Evolutionary conservation across 768 basidiomycete species (phyloP).

Genomic region (Exidia glandulosa): DNA sequence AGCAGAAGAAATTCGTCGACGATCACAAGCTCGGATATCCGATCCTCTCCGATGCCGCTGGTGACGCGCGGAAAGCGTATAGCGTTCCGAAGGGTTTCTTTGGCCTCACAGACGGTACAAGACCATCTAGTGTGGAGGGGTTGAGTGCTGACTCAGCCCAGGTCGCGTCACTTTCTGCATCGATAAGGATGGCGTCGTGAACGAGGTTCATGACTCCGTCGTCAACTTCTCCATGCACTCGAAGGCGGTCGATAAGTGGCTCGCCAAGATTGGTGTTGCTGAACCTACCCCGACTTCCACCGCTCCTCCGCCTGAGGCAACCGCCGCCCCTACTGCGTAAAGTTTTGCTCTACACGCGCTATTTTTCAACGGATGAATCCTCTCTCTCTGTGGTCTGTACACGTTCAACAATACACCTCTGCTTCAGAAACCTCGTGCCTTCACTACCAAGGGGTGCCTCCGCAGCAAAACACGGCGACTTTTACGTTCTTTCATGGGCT

Average conservation of each 20-base stretch:
- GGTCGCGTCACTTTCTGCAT: conserved; percentile 66
- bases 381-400: no score
- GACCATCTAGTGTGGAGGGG: conserved; percentile 16
- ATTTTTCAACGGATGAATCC: no score
- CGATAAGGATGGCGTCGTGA: conserved; percentile 54
- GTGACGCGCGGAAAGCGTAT: conserved; percentile 52
- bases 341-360: no score
- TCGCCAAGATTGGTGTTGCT: conserved; percentile 33
- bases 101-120: conserved; percentile 40
- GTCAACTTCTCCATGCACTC: conserved; percentile 55
- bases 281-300: neutral
- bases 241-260: conserved; percentile 61
- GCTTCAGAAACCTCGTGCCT: no score
- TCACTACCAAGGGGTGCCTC: no score
- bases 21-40: conserved; percentile 40
- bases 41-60: conserved; percentile 60
- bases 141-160: conserved; percentile 1
- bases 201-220: conserved; percentile 41
- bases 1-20: conserved; percentile 38
- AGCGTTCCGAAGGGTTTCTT: conserved; percentile 55
- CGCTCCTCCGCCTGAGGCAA: neutral
- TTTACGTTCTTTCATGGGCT: no score
- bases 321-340: no score
- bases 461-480: no score
- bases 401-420: no score